Conservation (phyloP, 1,139 yeast species). For the Protomyces pachydermus region DNA sequence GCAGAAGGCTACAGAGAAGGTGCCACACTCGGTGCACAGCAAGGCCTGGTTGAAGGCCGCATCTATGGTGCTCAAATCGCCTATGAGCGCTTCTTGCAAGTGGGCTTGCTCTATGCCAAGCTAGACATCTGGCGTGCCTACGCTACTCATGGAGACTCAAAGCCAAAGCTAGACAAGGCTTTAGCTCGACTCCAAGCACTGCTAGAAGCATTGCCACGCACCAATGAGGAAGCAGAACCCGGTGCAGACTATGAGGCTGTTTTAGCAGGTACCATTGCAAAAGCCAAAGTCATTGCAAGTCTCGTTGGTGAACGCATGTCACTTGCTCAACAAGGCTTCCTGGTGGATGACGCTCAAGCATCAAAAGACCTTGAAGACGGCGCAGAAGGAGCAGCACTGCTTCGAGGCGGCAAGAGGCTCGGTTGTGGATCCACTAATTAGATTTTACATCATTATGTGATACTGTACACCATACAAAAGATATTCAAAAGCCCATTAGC, state of each 20-base stretch:
- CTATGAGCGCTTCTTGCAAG: conserved; percentile 58
- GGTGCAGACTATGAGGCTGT: conserved; percentile 38
- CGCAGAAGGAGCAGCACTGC: conserved; percentile 6
- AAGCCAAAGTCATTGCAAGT: conserved; percentile 37
- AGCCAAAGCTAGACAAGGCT: conserved; percentile 28
- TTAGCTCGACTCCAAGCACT: conserved; percentile 28
- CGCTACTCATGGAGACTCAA: neutral
- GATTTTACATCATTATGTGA: too few relatives aligned
- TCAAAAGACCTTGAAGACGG: conserved; percentile 21
- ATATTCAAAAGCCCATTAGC: neutral
- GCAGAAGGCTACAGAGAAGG: conserved; percentile 57
- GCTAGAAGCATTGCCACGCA: conserved; percentile 35
- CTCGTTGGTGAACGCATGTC: conserved; percentile 32
- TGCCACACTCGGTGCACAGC: conserved; percentile 46
- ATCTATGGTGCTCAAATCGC: conserved; percentile 78
- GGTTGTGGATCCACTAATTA: neutral
- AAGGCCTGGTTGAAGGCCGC: conserved; percentile 66
- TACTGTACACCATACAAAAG: too few relatives aligned
- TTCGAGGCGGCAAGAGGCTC: conserved; percentile 4
- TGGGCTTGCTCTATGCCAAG: conserved; percentile 62
- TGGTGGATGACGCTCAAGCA: neutral
- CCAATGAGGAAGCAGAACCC: conserved; percentile 36
- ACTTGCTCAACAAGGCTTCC: conserved; percentile 8
- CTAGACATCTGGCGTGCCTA: conserved; percentile 41
- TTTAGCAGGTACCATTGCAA: conserved; percentile 37